These are phyloP conservation scores for Microsporum ferrugineum DNA, from an alignment of 2,329 filamentous ascomycete species.

Conservation along the genomic window DNA sequence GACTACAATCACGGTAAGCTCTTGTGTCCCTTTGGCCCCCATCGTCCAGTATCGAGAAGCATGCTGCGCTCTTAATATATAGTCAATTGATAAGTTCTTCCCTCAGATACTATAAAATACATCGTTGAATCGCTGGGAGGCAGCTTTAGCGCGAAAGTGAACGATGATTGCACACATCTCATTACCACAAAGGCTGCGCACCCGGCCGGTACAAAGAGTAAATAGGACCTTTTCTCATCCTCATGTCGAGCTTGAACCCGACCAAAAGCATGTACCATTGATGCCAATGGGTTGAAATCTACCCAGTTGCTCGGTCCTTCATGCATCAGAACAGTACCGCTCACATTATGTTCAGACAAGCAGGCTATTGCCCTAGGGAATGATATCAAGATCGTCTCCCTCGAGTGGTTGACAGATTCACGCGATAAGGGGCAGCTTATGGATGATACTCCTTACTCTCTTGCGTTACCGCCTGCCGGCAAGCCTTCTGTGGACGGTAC, in stretches of 20 bases:
- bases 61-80: not conserved
- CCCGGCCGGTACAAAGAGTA: conserved; percentile 27
- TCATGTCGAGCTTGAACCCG: not conserved
- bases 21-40: not conserved
- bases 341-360: conserved; percentile 23
- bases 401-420: conserved; percentile 54
- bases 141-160: conserved; percentile 22
- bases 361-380: conserved; percentile 28
- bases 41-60: not conserved
- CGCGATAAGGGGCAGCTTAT: conserved; percentile 33
- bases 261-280: not conserved
- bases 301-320: not conserved
- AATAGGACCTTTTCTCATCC: conserved; percentile 13
- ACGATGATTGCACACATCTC: conserved; percentile 28
- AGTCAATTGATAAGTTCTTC: conserved; percentile 1
- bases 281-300: not conserved
- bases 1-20: conserved; percentile 40
- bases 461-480: conserved; percentile 14
- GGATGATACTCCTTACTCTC: conserved; percentile 29
- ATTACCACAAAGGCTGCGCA: conserved; percentile 30
- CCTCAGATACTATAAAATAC: conserved; percentile 22
- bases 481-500: conserved; percentile 6
- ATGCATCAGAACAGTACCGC: conserved; percentile 1
- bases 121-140: conserved; percentile 28
- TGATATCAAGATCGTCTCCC: conserved; percentile 44